Conservation (phyloP, 495 filamentous ascomycete genomes). For the Penicillium macrosclerotiorum region DNA sequence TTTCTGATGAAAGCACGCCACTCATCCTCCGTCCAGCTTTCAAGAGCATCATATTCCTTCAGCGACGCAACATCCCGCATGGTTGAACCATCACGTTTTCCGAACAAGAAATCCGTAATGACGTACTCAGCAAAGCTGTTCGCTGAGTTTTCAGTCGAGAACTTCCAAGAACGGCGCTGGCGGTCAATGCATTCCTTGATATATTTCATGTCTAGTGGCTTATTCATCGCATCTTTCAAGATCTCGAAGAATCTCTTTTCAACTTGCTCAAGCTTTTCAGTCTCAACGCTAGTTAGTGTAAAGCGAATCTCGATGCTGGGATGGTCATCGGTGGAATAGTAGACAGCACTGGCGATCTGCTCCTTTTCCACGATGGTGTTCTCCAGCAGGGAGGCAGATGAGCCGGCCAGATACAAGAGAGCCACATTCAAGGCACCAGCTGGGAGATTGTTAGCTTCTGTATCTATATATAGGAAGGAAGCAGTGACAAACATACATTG, state of each 20-base stretch:
- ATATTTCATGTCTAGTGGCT: constrained; percentile 84
- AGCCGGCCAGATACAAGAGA: constrained; percentile 82
- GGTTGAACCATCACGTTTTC: constrained; percentile 78
- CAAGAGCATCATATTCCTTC: constrained; percentile 71
- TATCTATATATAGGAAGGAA: not conserved
- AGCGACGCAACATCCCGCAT: constrained; percentile 66
- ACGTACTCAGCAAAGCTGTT: constrained; percentile 75
- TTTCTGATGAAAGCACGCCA: constrained; percentile 80
- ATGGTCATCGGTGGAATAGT: constrained; percentile 69
- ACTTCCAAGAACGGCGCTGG: constrained; percentile 74
- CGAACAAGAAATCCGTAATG: constrained; percentile 90
- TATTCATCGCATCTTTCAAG: constrained; percentile 72
- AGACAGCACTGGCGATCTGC: constrained; percentile 80
- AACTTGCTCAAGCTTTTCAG: constrained; percentile 77
- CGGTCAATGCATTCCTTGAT: constrained; percentile 80
- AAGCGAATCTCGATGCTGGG: constrained; percentile 83
- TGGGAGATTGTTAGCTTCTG: constrained; percentile 21
- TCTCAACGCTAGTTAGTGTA: constrained; percentile 78
- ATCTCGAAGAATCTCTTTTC: constrained; percentile 83
- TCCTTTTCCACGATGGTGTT: constrained; percentile 93
- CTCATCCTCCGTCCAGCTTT: constrained; percentile 74
- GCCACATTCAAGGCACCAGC: constrained; percentile 72
- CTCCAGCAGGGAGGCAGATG: constrained; percentile 87
- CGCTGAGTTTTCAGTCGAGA: constrained; percentile 71
- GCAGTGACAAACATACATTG: constrained; percentile 50